Evolutionary conservation across 2,329 filamentous ascomycete species (phyloP), one percentile per base, ranked within the genome.

Genomic region (Arthrinium puccinioides): DNA sequence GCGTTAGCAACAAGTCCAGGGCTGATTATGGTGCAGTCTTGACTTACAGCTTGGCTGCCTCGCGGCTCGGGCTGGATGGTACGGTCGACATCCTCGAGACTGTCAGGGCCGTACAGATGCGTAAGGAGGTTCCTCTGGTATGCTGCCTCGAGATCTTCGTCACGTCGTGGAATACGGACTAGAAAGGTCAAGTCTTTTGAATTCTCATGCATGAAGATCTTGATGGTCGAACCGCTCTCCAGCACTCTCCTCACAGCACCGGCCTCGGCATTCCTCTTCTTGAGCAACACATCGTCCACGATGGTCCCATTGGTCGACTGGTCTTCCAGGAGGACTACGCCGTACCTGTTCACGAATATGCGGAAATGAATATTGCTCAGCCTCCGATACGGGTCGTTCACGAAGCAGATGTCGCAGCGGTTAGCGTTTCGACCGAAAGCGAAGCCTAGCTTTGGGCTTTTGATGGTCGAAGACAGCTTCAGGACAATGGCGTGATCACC

Each of bases 351-450:
- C 50, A 95, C 72, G 54, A 84, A 95, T 44, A 98, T 94, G 37
- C 87, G 82, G 57, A 97, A 98, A 57, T 98, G 92, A n/a, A 84
- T 73, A 55, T 97, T 96, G 67, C 90, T 97, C 42, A 98, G 74
- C 29, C 85, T 76, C 56, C 77, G 83, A 36, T 76, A 67, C 1
- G 75, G 74, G 47, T 90, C 83, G 44, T 80, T 70, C 24, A 66
- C 59, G 32, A 87, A 77, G 49, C 74, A 74, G 32, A 89, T 63
- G 40, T 98, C 92, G 59, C 86, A 92, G 23, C 76, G 72, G 31
- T 59, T 50, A 1, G 61, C 49, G 52, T 92, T 90, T 38, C 92
- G 80, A 21, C 92, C 92, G 60, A 98, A 97, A 29, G 78, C 74
- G 61, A 94, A 97, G 25, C 92, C 92, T 36, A 76, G 64, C 4